phyloP scores from a whole-genome alignment of 345 rosid species.

The Arabis hirsuta region DNA sequence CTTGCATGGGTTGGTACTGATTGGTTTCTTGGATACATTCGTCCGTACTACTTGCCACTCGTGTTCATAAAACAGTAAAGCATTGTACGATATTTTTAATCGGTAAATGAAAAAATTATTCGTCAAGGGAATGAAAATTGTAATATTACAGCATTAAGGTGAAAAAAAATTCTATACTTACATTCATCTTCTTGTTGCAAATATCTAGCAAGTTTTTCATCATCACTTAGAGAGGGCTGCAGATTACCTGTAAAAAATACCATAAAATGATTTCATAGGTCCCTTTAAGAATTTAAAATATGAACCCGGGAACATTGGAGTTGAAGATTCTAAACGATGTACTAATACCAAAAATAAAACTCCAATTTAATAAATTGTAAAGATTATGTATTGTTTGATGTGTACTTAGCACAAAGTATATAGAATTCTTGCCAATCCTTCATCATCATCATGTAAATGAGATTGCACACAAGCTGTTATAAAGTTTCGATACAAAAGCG shows the following conservation, averaged over 20 bases:
- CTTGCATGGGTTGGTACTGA: conserved; percentile 17
- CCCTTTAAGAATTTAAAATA: not conserved
- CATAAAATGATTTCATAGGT: not conserved
- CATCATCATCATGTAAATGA: too few relatives aligned
- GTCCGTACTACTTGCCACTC: not conserved
- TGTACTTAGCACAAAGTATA: too few relatives aligned
- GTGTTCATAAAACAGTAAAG: not conserved
- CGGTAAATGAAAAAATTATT: too few relatives aligned
- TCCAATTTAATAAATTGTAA: too few relatives aligned
- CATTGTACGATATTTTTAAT: not conserved
- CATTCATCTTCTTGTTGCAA: conserved; percentile 21
- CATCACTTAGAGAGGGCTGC: conserved; percentile 27
- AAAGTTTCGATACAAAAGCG: too few relatives aligned
- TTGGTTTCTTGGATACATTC: conserved; percentile 10
- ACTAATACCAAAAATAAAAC: too few relatives aligned
- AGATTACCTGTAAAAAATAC: conserved; percentile 28
- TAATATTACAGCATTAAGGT: not conserved
- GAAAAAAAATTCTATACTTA: not conserved
- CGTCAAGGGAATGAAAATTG: too few relatives aligned
- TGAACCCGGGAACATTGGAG: too few relatives aligned
- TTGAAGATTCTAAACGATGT: too few relatives aligned
- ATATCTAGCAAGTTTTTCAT: conserved; percentile 31
- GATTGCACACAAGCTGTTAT: too few relatives aligned
- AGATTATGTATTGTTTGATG: too few relatives aligned
- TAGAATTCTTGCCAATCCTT: too few relatives aligned